Evolutionary conservation across 2,329 filamentous ascomycete species (phyloP).

Genomic region (Botrytis pseudocinerea): DNA sequence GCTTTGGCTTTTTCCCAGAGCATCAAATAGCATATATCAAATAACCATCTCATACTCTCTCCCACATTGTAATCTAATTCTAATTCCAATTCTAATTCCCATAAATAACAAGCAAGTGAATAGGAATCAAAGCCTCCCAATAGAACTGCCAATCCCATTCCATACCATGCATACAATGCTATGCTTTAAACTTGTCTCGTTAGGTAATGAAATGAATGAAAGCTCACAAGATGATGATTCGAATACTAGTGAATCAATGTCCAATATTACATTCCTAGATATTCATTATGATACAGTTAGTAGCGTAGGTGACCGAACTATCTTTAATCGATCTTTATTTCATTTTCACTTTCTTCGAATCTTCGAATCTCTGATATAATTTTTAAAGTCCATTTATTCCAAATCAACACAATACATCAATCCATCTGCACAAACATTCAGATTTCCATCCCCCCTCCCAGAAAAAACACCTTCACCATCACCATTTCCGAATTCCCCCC

Average conservation of each 20-base stretch:
- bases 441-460: too few relatives aligned
- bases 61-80: background rate
- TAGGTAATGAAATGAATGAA: background rate
- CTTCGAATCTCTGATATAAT: background rate
- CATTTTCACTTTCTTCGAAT: too few relatives aligned
- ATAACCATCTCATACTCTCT: background rate
- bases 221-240: background rate
- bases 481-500: background rate
- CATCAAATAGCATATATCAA: too few relatives aligned
- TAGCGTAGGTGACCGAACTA: background rate
- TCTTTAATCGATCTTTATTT: background rate
- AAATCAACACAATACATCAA: background rate
- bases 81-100: too few relatives aligned
- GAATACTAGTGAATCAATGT: background rate
- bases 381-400: background rate
- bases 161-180: too few relatives aligned
- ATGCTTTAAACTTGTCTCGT: background rate
- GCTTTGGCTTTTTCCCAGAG: too few relatives aligned
- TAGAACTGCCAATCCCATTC: background rate
- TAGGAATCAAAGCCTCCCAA: background rate
- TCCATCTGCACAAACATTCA: background rate
- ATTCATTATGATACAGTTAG: background rate
- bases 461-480: background rate
- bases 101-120: background rate
- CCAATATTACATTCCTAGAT: background rate